phyloP scores from a whole-genome alignment of 2,329 filamentous ascomycete species.

The Lachnellula arida region DNA sequence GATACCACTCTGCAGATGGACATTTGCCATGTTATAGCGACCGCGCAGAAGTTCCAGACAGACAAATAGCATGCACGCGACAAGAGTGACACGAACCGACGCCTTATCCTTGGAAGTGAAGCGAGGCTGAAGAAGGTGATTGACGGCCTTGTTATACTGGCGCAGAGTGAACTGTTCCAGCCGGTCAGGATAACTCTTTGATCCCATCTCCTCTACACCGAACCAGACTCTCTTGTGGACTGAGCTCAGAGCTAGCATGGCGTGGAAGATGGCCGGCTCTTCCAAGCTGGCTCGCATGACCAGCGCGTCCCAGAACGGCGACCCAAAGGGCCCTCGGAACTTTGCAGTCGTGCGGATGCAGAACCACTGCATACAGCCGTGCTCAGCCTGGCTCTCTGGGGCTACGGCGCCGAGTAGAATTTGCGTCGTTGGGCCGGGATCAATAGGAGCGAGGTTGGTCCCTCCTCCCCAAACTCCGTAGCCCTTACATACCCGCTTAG shows the following conservation, averaged over 20 bases:
- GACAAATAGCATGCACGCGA: neutral
- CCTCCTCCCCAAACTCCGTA: neutral
- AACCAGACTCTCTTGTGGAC: neutral
- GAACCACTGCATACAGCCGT: neutral
- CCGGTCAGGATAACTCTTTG: neutral
- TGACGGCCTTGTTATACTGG: neutral
- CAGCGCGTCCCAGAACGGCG: neutral
- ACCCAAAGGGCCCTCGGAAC: neutral
- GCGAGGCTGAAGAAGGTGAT: neutral
- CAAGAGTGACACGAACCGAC: neutral
- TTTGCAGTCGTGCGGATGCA: neutral
- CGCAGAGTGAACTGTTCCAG: neutral
- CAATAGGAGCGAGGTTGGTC: neutral
- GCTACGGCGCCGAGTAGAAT: neutral
- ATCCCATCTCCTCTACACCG: no score
- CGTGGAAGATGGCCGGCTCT: neutral
- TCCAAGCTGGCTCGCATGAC: neutral
- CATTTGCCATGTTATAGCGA: neutral
- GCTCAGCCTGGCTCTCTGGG: neutral
- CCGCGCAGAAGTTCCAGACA: neutral
- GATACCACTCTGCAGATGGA: neutral
- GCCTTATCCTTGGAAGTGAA: neutral
- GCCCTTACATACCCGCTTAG: neutral
- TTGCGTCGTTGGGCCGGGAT: neutral
- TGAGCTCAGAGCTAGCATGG: neutral